These are phyloP conservation scores for Butyriboletus loyo DNA, from an alignment of 768 basidiomycete genomes.

Conservation along the genomic window DNA sequence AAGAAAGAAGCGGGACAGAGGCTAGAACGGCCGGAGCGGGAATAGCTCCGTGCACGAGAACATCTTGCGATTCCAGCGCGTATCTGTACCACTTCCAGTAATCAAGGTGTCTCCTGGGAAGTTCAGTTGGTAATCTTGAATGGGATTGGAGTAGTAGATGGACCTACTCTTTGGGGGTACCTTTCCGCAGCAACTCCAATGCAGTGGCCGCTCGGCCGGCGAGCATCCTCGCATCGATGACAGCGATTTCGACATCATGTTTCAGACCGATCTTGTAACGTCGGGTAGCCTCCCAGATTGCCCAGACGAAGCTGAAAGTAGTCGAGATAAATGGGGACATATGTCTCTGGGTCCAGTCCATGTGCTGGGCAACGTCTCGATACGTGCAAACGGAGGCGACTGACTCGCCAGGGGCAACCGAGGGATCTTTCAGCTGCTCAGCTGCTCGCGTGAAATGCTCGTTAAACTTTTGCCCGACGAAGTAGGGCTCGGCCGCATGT, in stretches of 20 bases:
- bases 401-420: conserved; percentile 31
- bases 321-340: conserved; percentile 70
- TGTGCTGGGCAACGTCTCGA: conserved; percentile 61
- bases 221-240: conserved; percentile 68
- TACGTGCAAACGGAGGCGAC: conserved; percentile 41
- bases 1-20: conserved; percentile 62
- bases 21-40: conserved; percentile 63
- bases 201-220: conserved; percentile 59
- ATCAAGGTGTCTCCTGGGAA: conserved; percentile 51
- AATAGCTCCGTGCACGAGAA: conserved; percentile 67
- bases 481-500: conserved; percentile 53
- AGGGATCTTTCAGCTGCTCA: conserved; percentile 37
- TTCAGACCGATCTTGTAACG: conserved; percentile 72
- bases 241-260: conserved; percentile 73
- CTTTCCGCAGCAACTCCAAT: conserved; percentile 56
- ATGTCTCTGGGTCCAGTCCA: conserved; percentile 76
- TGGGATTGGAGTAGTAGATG: background rate
- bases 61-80: conserved; percentile 72
- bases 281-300: conserved; percentile 76
- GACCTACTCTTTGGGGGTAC: conserved; percentile 53
- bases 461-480: conserved; percentile 66
- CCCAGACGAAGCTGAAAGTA: conserved; percentile 81
- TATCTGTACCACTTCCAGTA: conserved; percentile 78
- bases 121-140: background rate
- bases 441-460: conserved; percentile 35